Conservation (phyloP, 164 flowering plant genomes). For the Amborella trichopoda region DNA sequence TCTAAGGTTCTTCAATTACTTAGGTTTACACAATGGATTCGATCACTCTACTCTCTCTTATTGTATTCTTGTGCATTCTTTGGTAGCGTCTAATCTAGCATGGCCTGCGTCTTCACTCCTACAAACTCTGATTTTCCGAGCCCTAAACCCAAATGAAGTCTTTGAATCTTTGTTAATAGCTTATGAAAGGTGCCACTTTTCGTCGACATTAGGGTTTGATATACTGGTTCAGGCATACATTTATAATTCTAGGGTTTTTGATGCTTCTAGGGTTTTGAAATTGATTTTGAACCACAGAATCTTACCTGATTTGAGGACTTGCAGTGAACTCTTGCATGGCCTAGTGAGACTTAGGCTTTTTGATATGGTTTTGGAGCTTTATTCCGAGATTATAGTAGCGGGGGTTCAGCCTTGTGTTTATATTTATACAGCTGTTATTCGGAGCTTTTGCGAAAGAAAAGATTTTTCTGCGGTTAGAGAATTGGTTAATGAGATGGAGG, state of each 20-base stretch:
- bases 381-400: constrained; percentile 27
- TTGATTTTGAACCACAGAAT: constrained; percentile 31
- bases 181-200: constrained; percentile 15
- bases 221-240: constrained; percentile 49
- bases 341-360: constrained; percentile 43
- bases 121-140: constrained; percentile 46
- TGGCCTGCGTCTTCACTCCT: constrained; percentile 83
- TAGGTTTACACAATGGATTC: constrained; percentile 64
- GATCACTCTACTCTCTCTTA: constrained; percentile 66
- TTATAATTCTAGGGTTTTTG: constrained; percentile 32
- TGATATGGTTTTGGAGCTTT: constrained; percentile 36
- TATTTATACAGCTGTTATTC: constrained; percentile 36
- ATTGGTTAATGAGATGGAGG: constrained; percentile 33
- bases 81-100: constrained; percentile 33
- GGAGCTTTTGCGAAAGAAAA: constrained; percentile 56
- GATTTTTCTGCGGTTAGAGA: constrained; percentile 42
- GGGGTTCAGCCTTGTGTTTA: constrained; percentile 44
- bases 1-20: constrained; percentile 71
- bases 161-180: constrained; percentile 25
- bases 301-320: constrained; percentile 53
- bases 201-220: constrained; percentile 57
- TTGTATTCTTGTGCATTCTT: constrained; percentile 55
- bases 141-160: constrained; percentile 18
- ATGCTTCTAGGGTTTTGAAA: constrained; percentile 31
- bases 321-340: constrained; percentile 52